phyloP scores from a whole-genome alignment of 352 stramenopile species.

The Phytophthora hybrid region DNA sequence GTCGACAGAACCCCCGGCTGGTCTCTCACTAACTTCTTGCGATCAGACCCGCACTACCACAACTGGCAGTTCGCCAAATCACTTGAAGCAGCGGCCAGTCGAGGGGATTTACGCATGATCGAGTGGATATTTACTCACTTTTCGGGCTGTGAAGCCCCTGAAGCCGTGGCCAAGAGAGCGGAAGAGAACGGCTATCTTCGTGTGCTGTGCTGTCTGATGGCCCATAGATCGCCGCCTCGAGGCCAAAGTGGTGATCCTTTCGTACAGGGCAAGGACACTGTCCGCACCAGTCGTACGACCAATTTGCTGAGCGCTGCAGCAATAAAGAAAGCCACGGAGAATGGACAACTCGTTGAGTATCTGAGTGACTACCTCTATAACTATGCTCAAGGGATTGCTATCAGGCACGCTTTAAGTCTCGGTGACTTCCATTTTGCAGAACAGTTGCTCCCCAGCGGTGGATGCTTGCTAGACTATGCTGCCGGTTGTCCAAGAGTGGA shows the following conservation, averaged over 20 bases:
- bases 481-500: neutral
- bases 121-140: slow-evolving; percentile 22
- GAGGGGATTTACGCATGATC: neutral
- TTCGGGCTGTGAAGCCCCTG: slow-evolving; percentile 3
- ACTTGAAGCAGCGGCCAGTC: neutral
- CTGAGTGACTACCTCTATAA: neutral
- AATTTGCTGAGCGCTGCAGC: neutral
- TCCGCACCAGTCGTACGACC: too few species aligned
- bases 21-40: slow-evolving; percentile 21
- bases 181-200: neutral
- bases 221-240: neutral
- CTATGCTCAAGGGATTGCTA: neutral
- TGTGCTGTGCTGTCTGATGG: slow-evolving; percentile 7
- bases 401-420: slow-evolving; percentile 7
- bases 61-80: slow-evolving; percentile 10
- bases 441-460: neutral
- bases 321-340: slow-evolving; percentile 9
- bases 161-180: neutral
- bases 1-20: slow-evolving; percentile 4
- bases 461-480: slow-evolving; percentile 2
- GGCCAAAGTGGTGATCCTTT: neutral
- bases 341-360: slow-evolving; percentile 7
- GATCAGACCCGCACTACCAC: slow-evolving; percentile 17
- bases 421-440: slow-evolving; percentile 6
- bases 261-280: neutral